A percentile compares a stretch with the other conserved stretches of the same genome.
phyloP scores from a whole-genome alignment of 1,284 basidiomycete species.

The Agroathelia rolfsii region DNA sequence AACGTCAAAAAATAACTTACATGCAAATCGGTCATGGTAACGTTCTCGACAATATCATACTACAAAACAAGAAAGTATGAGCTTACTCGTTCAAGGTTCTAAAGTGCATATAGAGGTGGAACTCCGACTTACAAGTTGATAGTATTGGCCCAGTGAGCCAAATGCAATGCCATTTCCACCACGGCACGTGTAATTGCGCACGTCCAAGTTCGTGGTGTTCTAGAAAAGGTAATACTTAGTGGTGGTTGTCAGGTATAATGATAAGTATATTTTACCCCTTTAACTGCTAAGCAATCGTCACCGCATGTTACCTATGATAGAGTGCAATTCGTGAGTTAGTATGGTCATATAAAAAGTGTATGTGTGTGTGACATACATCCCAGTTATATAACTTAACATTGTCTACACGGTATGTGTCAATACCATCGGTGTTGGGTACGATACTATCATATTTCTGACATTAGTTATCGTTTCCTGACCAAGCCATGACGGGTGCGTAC shows the following conservation, averaged over 20 bases:
- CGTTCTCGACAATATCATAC: conserved; percentile 49
- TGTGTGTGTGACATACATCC: too few species aligned
- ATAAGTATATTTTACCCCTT: conserved; percentile 37
- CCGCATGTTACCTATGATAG: conserved; percentile 45
- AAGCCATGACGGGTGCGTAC: too few species aligned
- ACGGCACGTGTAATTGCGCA: conserved; percentile 40
- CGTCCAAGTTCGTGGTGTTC: conserved; percentile 48
- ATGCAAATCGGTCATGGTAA: conserved; percentile 39
- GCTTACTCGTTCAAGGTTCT: too few species aligned
- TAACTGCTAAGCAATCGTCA: conserved; percentile 61
- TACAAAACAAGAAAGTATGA: conserved; percentile 13
- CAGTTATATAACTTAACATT: conserved; percentile 42
- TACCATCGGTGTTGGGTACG: conserved; percentile 60
- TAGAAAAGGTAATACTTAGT: conserved; percentile 14
- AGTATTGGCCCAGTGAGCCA: conserved; percentile 54
- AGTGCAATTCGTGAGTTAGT: too few species aligned
- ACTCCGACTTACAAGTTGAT: conserved; percentile 36
- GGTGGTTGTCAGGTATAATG: conserved; percentile 1
- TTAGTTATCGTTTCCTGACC: too few species aligned
- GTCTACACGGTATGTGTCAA: conserved; percentile 51
- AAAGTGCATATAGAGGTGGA: too few species aligned
- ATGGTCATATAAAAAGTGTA: too few species aligned
- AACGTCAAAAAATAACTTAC: too few species aligned
- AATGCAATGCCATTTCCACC: conserved; percentile 61
- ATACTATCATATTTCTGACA: too few species aligned